Evolutionary conservation across 305 asterid genomes (phyloP).

Genomic region (Petunia hybrid): DNA sequence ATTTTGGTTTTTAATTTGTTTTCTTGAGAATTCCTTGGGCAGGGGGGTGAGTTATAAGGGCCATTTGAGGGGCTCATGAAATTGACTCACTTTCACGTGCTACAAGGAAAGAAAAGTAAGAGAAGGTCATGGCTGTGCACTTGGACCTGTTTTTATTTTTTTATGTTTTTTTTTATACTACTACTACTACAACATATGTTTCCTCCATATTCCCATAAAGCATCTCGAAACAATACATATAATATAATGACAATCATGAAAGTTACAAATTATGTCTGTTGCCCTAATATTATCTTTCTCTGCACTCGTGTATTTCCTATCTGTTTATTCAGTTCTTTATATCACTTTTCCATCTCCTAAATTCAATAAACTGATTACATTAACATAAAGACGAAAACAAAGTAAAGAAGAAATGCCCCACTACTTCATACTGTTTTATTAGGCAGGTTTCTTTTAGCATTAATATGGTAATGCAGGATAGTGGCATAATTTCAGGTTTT

Average conservation of each 20-base stretch:
- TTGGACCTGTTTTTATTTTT: not conserved
- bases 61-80: not conserved
- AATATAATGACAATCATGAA: constrained; percentile 10
- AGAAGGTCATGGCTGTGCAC: not conserved
- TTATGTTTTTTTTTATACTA: not conserved
- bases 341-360: not conserved
- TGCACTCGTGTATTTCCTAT: not conserved
- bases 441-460: not conserved
- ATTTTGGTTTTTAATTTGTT: not conserved
- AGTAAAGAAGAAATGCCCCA: no score
- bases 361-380: no score
- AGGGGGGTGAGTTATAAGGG: not conserved
- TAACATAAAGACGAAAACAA: no score
- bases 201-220: not conserved
- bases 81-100: not conserved
- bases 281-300: not conserved
- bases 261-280: not conserved
- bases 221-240: not conserved
- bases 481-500: not conserved
- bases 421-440: no score
- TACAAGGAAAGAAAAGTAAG: not conserved
- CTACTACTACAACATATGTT: not conserved
- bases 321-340: not conserved
- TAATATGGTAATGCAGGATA: no score
- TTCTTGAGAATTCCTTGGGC: not conserved